Conservation (phyloP, 2,329 filamentous ascomycete species). For the Lomentospora prolificans region DNA sequence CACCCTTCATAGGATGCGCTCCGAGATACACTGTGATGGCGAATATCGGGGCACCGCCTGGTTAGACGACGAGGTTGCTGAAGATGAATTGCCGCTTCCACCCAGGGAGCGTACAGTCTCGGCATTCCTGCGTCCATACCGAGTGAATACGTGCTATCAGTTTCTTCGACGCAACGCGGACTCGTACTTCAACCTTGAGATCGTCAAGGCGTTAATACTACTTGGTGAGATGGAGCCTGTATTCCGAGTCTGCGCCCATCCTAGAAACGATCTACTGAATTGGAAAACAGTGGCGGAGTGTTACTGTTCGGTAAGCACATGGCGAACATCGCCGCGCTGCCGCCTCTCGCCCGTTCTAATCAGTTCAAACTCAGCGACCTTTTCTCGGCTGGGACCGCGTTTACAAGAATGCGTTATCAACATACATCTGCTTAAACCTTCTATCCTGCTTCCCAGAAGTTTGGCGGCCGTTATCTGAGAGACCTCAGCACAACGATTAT, state of each 20-base stretch:
- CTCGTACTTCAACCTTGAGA: constrained; percentile 14
- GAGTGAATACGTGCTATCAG: constrained; percentile 10
- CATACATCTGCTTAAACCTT: constrained; percentile 16
- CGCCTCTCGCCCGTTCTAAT: too few relatives aligned
- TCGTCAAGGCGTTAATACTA: constrained; percentile 17
- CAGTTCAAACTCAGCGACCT: background rate
- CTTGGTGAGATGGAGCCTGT: constrained; percentile 16
- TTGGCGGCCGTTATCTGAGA: constrained; percentile 5
- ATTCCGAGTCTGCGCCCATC: constrained; percentile 13
- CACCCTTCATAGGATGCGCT: background rate
- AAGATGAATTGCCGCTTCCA: constrained; percentile 8
- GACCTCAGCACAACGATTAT: constrained; percentile 11
- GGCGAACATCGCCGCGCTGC: background rate
- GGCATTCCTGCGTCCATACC: constrained; percentile 12
- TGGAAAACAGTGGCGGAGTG: constrained; percentile 12
- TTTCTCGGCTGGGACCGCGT: constrained; percentile 14
- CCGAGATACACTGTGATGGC: background rate
- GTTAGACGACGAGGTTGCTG: background rate
- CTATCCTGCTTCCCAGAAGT: constrained; percentile 12
- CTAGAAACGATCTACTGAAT: constrained; percentile 5
- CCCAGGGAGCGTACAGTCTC: constrained; percentile 12
- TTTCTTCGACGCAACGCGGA: constrained; percentile 11
- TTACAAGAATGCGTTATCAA: constrained; percentile 11
- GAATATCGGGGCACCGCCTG: background rate
- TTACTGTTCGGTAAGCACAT: constrained; percentile 2